Conservation (phyloP, 371 early-diverging fungal genomes). For the Syncephalastrum contaminatum region DNA sequence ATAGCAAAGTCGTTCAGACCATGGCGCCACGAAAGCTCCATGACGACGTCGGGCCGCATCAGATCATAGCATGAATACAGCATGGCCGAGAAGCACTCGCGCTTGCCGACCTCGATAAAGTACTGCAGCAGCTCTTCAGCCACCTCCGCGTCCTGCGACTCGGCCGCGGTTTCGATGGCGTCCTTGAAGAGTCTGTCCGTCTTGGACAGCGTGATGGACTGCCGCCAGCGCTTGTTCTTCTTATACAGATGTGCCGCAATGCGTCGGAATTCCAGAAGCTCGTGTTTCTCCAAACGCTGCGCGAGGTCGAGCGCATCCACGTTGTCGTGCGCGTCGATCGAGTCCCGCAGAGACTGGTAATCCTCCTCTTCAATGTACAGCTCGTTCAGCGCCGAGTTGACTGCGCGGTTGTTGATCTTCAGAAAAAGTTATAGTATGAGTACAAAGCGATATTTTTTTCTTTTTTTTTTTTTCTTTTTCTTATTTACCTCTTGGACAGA, state of each 20-base stretch:
- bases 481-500: slow-evolving; percentile 75
- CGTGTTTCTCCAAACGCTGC: slow-evolving; percentile 90
- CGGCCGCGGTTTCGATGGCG: slow-evolving; percentile 95
- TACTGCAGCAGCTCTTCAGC: slow-evolving; percentile 92
- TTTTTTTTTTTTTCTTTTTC: background rate
- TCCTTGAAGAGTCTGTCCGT: slow-evolving; percentile 95
- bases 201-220: slow-evolving; percentile 93
- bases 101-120: slow-evolving; percentile 87
- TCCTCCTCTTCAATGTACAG: slow-evolving; percentile 97
- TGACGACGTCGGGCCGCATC: slow-evolving; percentile 88
- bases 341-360: slow-evolving; percentile 83
- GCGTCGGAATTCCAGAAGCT: slow-evolving; percentile 94
- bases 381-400: slow-evolving; percentile 94
- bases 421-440: background rate
- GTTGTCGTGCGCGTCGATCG: slow-evolving; percentile 89
- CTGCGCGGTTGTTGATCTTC: slow-evolving; percentile 82
- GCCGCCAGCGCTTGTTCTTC: slow-evolving; percentile 92
- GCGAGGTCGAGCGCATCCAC: slow-evolving; percentile 93
- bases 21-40: slow-evolving; percentile 93
- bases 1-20: slow-evolving; percentile 88
- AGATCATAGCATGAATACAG: slow-evolving; percentile 92
- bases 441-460: background rate
- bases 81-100: slow-evolving; percentile 92
- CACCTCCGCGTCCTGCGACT: slow-evolving; percentile 79
- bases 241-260: slow-evolving; percentile 94